These are phyloP conservation scores for Tardiomyces digboiensis DNA, from an alignment of 1,139 yeast species.

Conservation along the genomic window DNA sequence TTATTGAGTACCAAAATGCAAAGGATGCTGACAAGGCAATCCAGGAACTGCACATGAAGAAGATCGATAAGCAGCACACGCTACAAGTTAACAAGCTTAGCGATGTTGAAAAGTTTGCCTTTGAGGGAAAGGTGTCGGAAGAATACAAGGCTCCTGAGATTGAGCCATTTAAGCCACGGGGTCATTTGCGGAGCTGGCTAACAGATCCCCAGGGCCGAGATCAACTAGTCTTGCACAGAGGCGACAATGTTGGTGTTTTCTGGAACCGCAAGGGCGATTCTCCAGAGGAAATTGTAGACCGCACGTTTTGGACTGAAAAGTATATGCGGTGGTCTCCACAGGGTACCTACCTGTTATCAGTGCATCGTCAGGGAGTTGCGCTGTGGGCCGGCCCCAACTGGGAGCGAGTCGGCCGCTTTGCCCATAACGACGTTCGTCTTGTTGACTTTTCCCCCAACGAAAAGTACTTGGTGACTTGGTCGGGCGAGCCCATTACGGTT, in stretches of 20 bases:
- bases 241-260: constrained; percentile 73
- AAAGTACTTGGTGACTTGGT: constrained; percentile 81
- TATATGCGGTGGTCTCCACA: constrained; percentile 88
- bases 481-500: constrained; percentile 70
- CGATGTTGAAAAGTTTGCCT: constrained; percentile 78
- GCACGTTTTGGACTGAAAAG: constrained; percentile 79
- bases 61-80: constrained; percentile 90
- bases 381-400: constrained; percentile 92
- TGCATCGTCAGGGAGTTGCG: constrained; percentile 93
- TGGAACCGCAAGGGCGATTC: constrained; percentile 77
- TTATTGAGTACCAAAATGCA: constrained; percentile 68
- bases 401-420: constrained; percentile 64
- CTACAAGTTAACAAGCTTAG: constrained; percentile 72
- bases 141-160: constrained; percentile 64
- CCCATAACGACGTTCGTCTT: constrained; percentile 85
- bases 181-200: constrained; percentile 85
- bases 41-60: constrained; percentile 74
- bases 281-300: constrained; percentile 72
- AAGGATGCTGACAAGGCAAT: constrained; percentile 73
- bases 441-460: constrained; percentile 93
- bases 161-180: constrained; percentile 63
- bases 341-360: constrained; percentile 81
- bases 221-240: constrained; percentile 73
- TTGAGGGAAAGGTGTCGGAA: constrained; percentile 52
- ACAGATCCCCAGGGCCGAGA: constrained; percentile 87